Conservation (phyloP, 495 filamentous ascomycete genomes). For the Talaromyces wortmannii region DNA sequence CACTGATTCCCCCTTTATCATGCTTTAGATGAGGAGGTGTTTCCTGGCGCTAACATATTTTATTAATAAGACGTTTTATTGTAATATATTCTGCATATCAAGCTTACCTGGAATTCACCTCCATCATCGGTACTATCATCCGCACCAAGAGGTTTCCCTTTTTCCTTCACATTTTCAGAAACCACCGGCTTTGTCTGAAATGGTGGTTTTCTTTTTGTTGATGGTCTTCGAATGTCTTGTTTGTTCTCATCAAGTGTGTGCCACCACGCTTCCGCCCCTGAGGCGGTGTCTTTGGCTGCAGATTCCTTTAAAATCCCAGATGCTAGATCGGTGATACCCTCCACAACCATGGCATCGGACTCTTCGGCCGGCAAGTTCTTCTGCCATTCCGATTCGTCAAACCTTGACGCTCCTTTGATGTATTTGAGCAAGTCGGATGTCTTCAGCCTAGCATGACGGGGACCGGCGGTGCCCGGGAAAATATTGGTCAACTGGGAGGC, state of each 20-base stretch:
- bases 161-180: not conserved
- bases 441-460: conserved; percentile 25
- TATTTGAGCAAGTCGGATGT: conserved; percentile 27
- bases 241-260: conserved; percentile 10
- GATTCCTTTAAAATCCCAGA: not conserved
- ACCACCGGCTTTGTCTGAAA: not conserved
- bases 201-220: not conserved
- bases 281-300: not conserved
- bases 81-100: not conserved
- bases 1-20: not conserved
- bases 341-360: not conserved
- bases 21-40: conserved; percentile 24
- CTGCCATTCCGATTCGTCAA: conserved; percentile 37
- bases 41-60: conserved; percentile 25
- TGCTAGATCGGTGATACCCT: not conserved
- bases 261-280: conserved; percentile 34
- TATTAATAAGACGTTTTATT: conserved; percentile 1
- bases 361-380: not conserved
- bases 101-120: conserved; percentile 28
- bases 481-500: conserved; percentile 57
- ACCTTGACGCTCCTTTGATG: conserved; percentile 39
- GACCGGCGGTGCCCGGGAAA: conserved; percentile 57
- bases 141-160: not conserved
- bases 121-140: conserved; percentile 4
- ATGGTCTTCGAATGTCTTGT: not conserved